Base-by-base conservation (phyloP, 495 filamentous ascomycete species). In the Daldinia childiae region DNA sequence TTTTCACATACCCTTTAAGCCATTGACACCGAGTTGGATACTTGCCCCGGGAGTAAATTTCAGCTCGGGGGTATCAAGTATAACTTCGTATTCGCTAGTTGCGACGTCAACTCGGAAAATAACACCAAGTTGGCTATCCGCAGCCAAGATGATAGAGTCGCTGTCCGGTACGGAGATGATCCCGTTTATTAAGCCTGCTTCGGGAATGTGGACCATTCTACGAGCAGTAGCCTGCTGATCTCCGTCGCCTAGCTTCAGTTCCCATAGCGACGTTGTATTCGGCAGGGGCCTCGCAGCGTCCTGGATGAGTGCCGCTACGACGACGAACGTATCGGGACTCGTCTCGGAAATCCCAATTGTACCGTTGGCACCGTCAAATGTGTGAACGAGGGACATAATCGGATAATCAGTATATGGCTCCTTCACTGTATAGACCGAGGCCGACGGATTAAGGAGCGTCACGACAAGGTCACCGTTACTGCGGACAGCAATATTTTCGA, bases 401-500 rank as follows among this genome's bases (percentile, higher is more conserved):
- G 55, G 67, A 17, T 62, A 69, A 48, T 51, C 64, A 54, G 64
- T 64, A 71, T 61, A 14, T 45, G 56, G 55, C 41, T 71, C 19
- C 2, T 60, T 26, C 1, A 68, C 43, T 1, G 65, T 32, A 41
- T 69, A 75, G 8, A 75, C 39, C 1, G 66, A 66, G 11, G 69
- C 73, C 7, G 51, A 21, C 32, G 68, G 68, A 6, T 56, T 39
- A 4, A 75, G 11, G 26, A 74, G 51, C 11, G 78, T 79, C 15
- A 80, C 32, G 7, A 83, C 70, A 36, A 83, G 64, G 58, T 78
- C 76, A 57, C 80, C 78, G 38, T 77, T 80, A 12, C 59, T 12
- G 39, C 79, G 79, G 19, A 82, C 64, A 50, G 78, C 79, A 24
- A 83, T 78, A 55, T 83, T 83, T 39, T 83, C 82, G 26, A 81